Base-by-base conservation (phyloP, 805 yeast genomes). In the Metschnikowia lochheadii region DNA sequence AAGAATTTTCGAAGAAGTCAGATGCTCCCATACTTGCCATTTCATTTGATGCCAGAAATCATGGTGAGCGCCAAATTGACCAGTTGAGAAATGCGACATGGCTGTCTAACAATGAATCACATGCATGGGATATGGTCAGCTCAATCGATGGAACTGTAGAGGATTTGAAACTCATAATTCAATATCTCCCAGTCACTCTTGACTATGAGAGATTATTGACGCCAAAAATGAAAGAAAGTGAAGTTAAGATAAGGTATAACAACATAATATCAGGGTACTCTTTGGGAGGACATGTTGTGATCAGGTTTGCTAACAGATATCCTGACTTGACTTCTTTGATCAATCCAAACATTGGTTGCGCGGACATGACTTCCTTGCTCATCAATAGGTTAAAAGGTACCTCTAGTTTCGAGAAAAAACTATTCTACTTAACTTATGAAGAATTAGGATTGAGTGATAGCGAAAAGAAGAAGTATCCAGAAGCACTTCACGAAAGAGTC, bases 241-340 rank as follows among this genome's bases (percentile, higher is more conserved):
- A 59, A 6, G 52, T 60, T n/a, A 48, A 56, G 21, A 52, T 73
- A 44, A 56, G 57, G 47, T 69, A 49, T 60, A 62, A 44, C 51
- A 75, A 75, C 60, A 69, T 77, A 40, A 62, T 78, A 29, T 57
- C 73, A 11, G 87, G 87, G 1, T 69, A 69, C 38, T 80, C 85
- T 0, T 67, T 81, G 41, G 85, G 86, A 2, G 87, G 81, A 0
- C 85, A 82, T 61, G 68, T 76, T n/a, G 68, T 76, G 31, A 78
- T 79, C 68, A 63, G 76, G 56, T 72, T 64, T 62, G 81, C 71
- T 18, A 58, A 63, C 44, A 57, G 56, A 52, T 67, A 70, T 56
- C 76, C 79, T 3, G 61, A 69, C 3, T 55, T 60, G 46, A 72
- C 75, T 15, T 62, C 65, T 14, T 68, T 69, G 29, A 68, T 76